These are phyloP conservation scores for Colletotrichum shisoi DNA, from an alignment of 2,329 filamentous ascomycete genomes.

Conservation along the genomic window DNA sequence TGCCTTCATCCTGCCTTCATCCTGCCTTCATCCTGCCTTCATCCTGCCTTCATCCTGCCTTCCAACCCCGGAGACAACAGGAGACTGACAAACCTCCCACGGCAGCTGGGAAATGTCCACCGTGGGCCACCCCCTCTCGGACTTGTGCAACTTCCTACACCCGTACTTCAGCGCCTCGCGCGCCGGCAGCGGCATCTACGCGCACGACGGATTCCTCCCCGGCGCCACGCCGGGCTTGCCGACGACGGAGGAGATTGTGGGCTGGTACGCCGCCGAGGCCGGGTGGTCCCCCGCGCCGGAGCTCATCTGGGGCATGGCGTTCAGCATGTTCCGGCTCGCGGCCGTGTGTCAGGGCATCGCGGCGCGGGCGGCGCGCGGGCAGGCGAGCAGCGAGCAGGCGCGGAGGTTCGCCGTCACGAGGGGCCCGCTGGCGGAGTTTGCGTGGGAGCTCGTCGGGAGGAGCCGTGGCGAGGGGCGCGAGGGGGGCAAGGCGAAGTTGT, in stretches of 20 bases:
- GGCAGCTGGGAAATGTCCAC: constrained; percentile 94
- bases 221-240: constrained; percentile 71
- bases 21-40: too few relatives aligned
- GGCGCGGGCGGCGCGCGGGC: constrained; percentile 80
- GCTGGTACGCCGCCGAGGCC: constrained; percentile 58
- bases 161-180: constrained; percentile 52
- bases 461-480: constrained; percentile 49
- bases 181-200: constrained; percentile 44
- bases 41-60: too few relatives aligned
- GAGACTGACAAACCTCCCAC: background rate
- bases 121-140: constrained; percentile 92
- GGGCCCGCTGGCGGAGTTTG: constrained; percentile 76
- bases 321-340: constrained; percentile 67
- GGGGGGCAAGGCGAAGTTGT: constrained; percentile 41
- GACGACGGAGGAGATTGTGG: constrained; percentile 51
- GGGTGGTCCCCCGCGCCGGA: constrained; percentile 74
- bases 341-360: constrained; percentile 87
- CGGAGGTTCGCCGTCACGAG: constrained; percentile 74
- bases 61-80: background rate
- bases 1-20: too few relatives aligned
- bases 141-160: constrained; percentile 78
- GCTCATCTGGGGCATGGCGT: constrained; percentile 68
- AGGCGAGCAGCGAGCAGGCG: constrained; percentile 89
- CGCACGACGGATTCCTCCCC: constrained; percentile 65
- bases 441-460: constrained; percentile 72